phyloP scores from a whole-genome alignment of 495 filamentous ascomycete species.

The Penicillium angulare region DNA sequence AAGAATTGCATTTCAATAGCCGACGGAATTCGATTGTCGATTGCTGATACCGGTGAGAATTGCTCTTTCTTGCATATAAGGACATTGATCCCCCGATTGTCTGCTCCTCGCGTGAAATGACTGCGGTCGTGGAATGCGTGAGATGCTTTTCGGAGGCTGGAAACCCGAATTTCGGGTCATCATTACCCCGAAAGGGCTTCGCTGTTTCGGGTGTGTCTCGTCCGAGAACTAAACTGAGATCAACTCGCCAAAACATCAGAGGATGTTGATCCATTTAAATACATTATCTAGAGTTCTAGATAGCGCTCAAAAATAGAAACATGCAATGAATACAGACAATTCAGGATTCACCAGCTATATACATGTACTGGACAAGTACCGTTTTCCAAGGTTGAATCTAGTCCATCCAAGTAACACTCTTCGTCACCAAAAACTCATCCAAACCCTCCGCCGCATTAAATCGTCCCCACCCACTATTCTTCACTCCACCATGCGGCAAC shows the following conservation, averaged over 20 bases:
- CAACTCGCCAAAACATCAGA: neutral
- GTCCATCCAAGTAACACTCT: constrained; percentile 75
- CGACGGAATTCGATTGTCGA: constrained; percentile 18
- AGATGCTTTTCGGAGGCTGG: neutral
- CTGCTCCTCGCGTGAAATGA: neutral
- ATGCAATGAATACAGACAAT: too few species aligned
- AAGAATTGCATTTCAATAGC: constrained; percentile 9
- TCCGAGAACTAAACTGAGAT: constrained; percentile 4
- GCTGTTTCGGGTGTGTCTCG: too few species aligned
- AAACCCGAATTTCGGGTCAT: constrained; percentile 14
- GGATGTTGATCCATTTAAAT: neutral
- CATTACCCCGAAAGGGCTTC: constrained; percentile 8
- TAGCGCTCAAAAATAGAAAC: too few species aligned
- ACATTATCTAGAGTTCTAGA: too few species aligned
- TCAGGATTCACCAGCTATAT: too few species aligned
- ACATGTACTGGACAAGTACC: too few species aligned
- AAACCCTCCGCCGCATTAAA: constrained; percentile 56
- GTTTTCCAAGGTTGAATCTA: too few species aligned
- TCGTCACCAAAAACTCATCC: constrained; percentile 76
- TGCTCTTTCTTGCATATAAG: neutral
- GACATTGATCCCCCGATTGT: neutral
- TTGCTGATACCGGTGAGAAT: neutral
- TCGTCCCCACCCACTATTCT: constrained; percentile 77
- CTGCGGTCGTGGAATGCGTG: neutral
- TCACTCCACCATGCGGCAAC: constrained; percentile 81